phyloP scores from a whole-genome alignment of 1,284 basidiomycete species.

The Boletus sp. region DNA sequence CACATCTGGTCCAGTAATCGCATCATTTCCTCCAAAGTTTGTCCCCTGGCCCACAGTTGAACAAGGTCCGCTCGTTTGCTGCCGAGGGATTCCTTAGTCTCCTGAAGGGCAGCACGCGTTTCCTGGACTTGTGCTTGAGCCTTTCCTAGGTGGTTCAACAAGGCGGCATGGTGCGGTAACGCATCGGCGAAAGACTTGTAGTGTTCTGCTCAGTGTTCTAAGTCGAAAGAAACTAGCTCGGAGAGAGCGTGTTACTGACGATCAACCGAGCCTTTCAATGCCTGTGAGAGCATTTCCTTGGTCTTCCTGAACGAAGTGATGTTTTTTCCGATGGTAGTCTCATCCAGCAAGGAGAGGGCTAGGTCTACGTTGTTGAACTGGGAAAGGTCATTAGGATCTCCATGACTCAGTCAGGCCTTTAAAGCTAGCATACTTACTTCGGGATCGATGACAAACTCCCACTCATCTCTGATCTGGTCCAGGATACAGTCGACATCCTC shows the following conservation, averaged over 20 bases:
- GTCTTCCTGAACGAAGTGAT: slow-evolving; percentile 73
- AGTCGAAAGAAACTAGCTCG: background rate
- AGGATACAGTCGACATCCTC: too few species aligned
- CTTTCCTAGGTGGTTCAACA: slow-evolving; percentile 65
- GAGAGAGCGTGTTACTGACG: slow-evolving; percentile 47
- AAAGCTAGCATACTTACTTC: slow-evolving; percentile 54
- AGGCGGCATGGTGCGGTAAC: slow-evolving; percentile 79
- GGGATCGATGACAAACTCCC: slow-evolving; percentile 83
- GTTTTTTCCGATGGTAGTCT: slow-evolving; percentile 64
- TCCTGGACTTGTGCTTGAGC: slow-evolving; percentile 72
- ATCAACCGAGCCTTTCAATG: slow-evolving; percentile 80
- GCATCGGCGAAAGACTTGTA: slow-evolving; percentile 91
- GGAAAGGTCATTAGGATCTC: background rate
- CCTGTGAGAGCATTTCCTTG: slow-evolving; percentile 70
- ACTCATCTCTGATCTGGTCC: slow-evolving; percentile 81
- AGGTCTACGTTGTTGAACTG: slow-evolving; percentile 92
- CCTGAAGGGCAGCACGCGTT: slow-evolving; percentile 70
- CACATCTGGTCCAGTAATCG: slow-evolving; percentile 88
- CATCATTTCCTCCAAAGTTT: slow-evolving; percentile 88
- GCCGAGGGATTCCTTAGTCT: slow-evolving; percentile 75
- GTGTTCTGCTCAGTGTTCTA: slow-evolving; percentile 51
- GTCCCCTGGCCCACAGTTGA: slow-evolving; percentile 79
- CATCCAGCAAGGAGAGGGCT: slow-evolving; percentile 80
- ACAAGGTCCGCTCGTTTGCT: slow-evolving; percentile 81
- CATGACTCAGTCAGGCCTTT: background rate